phyloP scores from a whole-genome alignment of 2,329 filamentous ascomycete species.

The Fusarium sublunatum region DNA sequence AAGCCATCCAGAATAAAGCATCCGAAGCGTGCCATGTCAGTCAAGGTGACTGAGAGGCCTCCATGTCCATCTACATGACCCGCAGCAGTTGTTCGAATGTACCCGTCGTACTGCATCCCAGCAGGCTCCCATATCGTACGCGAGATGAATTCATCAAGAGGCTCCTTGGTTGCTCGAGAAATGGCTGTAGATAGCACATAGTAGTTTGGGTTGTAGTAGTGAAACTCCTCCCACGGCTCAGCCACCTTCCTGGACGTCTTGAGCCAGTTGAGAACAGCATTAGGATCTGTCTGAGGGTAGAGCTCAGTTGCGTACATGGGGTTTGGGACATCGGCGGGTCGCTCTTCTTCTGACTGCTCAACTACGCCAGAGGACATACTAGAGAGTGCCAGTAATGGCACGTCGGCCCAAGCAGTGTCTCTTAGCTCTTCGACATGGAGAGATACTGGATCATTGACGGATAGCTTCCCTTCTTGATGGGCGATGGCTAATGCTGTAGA shows the following conservation, averaged over 20 bases:
- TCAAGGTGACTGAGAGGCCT: conserved; percentile 21
- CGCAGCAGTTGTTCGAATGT: conserved; percentile 32
- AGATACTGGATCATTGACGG: conserved; percentile 26
- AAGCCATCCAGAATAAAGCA: conserved; percentile 28
- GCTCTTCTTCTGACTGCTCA: conserved; percentile 26
- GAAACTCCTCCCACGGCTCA: conserved; percentile 38
- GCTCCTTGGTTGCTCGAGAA: conserved; percentile 21
- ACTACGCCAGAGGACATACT: conserved; percentile 35
- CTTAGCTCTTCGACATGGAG: conserved; percentile 24
- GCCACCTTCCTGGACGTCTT: conserved; percentile 29
- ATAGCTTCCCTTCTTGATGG: conserved; percentile 27
- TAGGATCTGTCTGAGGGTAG: conserved; percentile 22
- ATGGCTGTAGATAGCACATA: conserved; percentile 30
- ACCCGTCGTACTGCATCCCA: conserved; percentile 35
- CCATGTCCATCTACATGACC: conserved; percentile 33
- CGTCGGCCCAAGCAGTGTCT: conserved; percentile 29
- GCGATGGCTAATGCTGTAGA: conserved; percentile 27
- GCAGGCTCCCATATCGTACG: conserved; percentile 35
- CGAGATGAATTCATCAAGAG: conserved; percentile 27
- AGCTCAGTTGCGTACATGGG: conserved; percentile 38
- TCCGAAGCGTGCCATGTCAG: conserved; percentile 33
- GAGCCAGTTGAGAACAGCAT: conserved; percentile 29
- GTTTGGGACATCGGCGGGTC: conserved; percentile 24
- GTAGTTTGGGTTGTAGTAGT: conserved; percentile 39
- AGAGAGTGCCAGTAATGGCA: conserved; percentile 27